Evolutionary conservation across 495 filamentous ascomycete genomes (phyloP).

Genomic region (Penicillium ochrochloron): DNA sequence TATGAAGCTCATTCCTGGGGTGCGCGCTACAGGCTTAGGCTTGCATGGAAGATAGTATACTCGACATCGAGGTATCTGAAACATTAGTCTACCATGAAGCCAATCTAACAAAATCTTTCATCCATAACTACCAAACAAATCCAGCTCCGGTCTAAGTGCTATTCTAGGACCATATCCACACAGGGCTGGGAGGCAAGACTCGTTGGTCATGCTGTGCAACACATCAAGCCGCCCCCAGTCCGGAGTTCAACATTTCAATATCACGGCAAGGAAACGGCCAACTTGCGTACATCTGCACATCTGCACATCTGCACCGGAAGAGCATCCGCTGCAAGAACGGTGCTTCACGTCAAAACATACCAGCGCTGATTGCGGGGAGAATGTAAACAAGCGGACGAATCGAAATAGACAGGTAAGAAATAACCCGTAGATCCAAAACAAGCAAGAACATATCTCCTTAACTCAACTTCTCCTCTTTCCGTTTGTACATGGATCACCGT

Average conservation of each 20-base stretch:
- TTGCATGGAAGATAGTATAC: background rate
- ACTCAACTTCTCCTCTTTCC: background rate
- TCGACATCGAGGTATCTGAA: background rate
- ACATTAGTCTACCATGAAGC: background rate
- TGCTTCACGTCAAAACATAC: slow-evolving; percentile 10
- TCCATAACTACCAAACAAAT: background rate
- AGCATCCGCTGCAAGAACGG: background rate
- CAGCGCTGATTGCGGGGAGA: slow-evolving; percentile 12
- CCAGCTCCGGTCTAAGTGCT: background rate
- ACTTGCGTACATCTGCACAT: slow-evolving; percentile 23
- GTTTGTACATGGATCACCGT: background rate
- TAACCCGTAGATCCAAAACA: background rate
- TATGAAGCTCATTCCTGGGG: background rate
- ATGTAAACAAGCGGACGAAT: background rate
- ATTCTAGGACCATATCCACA: background rate
- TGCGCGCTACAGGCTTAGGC: background rate
- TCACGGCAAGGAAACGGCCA: slow-evolving; percentile 17
- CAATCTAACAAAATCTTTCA: background rate
- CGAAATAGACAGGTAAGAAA: background rate
- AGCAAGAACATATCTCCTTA: background rate
- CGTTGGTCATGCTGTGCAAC: slow-evolving; percentile 25
- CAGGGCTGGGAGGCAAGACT: background rate
- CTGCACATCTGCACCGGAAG: slow-evolving; percentile 21
- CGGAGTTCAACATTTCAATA: slow-evolving; percentile 15
- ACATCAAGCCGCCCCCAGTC: slow-evolving; percentile 20